phyloP scores from a whole-genome alignment of 805 yeast species.

The Metschnikowia amazonensis region DNA sequence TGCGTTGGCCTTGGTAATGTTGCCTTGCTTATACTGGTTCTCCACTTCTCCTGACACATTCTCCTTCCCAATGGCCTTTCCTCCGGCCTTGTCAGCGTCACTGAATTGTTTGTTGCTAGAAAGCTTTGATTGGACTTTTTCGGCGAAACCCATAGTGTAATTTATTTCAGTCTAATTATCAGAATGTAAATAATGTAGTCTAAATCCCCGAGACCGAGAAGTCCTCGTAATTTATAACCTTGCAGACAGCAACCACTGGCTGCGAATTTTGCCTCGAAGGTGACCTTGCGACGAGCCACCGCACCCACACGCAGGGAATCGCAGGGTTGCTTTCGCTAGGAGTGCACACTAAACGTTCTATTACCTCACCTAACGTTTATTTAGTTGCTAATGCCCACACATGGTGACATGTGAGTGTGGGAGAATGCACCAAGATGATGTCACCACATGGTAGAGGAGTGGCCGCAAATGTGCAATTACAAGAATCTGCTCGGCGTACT shows the following conservation, averaged over 20 bases:
- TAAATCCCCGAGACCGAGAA: background rate
- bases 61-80: constrained; percentile 28
- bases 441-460: background rate
- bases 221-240: background rate
- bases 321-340: constrained; percentile 6
- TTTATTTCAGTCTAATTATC: background rate
- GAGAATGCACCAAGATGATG: background rate
- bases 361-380: constrained; percentile 4
- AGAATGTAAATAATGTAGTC: background rate
- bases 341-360: background rate
- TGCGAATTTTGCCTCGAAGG: constrained; percentile 4
- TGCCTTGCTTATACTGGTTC: constrained; percentile 30
- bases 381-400: constrained; percentile 1
- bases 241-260: constrained; percentile 3
- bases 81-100: constrained; percentile 29
- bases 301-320: background rate
- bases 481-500: too few species aligned
- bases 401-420: background rate
- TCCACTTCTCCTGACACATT: constrained; percentile 26
- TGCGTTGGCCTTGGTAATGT: constrained; percentile 26
- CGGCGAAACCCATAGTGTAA: constrained; percentile 35
- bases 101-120: constrained; percentile 25
- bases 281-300: constrained; percentile 1
- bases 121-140: constrained; percentile 31
- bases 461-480: too few species aligned